Conservation (phyloP, 495 filamentous ascomycete genomes). For the Lindgomyces ingoldianus region DNA sequence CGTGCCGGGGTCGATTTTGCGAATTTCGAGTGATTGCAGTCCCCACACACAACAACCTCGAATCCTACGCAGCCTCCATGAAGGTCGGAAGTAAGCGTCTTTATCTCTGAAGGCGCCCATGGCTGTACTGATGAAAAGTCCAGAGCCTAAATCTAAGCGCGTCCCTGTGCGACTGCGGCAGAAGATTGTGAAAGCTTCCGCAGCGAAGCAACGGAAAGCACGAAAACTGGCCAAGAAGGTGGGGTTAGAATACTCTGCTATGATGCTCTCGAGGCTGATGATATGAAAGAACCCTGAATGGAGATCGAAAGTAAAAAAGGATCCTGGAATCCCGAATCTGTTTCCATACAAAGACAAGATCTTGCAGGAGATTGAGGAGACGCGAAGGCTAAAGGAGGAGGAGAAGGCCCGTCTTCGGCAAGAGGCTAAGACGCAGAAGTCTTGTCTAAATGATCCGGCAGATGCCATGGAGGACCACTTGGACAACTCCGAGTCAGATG, state of each 20-base stretch:
- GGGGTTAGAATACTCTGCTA: not conserved
- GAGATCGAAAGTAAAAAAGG: slow-evolving; percentile 90
- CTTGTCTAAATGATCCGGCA: slow-evolving; percentile 46
- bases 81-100: slow-evolving; percentile 39
- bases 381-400: slow-evolving; percentile 74
- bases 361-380: slow-evolving; percentile 90
- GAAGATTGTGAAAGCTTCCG: slow-evolving; percentile 93
- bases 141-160: slow-evolving; percentile 94
- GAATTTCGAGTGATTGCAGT: not conserved
- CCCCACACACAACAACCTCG: slow-evolving; percentile 4
- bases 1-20: not conserved
- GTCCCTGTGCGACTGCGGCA: slow-evolving; percentile 82
- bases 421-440: slow-evolving; percentile 64
- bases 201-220: slow-evolving; percentile 84
- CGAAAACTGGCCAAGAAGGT: slow-evolving; percentile 85
- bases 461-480: slow-evolving; percentile 51
- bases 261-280: not conserved
- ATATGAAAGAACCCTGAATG: slow-evolving; percentile 79
- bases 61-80: slow-evolving; percentile 10
- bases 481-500: slow-evolving; percentile 49
- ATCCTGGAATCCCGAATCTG: slow-evolving; percentile 93
- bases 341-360: slow-evolving; percentile 98
- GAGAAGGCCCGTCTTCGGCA: slow-evolving; percentile 70
- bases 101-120: not conserved
- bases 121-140: not conserved